Conservation (phyloP, 1,284 basidiomycete species). For the Porogramme epimiltina region DNA sequence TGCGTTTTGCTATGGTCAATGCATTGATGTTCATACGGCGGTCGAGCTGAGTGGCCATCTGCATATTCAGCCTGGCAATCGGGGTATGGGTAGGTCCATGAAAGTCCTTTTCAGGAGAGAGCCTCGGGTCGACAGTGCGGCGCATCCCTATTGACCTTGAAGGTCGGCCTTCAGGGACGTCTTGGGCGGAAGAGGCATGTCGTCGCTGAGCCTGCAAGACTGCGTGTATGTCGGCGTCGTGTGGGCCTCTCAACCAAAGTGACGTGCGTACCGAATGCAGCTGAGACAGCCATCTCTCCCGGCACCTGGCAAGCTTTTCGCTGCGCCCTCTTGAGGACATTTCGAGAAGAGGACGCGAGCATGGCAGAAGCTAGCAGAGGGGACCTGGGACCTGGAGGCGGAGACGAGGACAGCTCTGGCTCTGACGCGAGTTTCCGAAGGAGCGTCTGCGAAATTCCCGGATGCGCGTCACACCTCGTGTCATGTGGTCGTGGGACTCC, state of each 20-base stretch:
- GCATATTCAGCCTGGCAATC: slow-evolving; percentile 22
- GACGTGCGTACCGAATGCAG: background rate
- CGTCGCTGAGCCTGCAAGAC: slow-evolving; percentile 19
- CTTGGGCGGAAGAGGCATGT: slow-evolving; percentile 19
- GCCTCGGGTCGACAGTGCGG: background rate
- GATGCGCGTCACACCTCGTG: background rate
- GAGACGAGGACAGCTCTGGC: background rate
- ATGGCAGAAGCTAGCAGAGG: slow-evolving; percentile 26
- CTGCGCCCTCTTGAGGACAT: slow-evolving; percentile 32
- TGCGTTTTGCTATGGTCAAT: slow-evolving; percentile 39
- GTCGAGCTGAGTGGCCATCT: slow-evolving; percentile 17
- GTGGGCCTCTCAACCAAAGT: background rate
- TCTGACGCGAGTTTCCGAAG: too few relatives aligned
- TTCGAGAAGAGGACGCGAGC: slow-evolving; percentile 44
- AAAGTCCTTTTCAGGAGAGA: slow-evolving; percentile 10
- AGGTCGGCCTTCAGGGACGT: background rate
- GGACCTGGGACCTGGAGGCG: slow-evolving; percentile 4
- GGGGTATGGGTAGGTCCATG: slow-evolving; percentile 10
- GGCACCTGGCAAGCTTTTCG: slow-evolving; percentile 7
- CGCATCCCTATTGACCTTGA: too few relatives aligned
- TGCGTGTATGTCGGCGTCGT: background rate
- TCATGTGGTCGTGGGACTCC: too few relatives aligned
- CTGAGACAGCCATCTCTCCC: background rate
- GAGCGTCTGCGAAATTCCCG: background rate
- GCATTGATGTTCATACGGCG: background rate